phyloP scores from a whole-genome alignment of 257 asterid species.

The Nicotiana obtusifolia region DNA sequence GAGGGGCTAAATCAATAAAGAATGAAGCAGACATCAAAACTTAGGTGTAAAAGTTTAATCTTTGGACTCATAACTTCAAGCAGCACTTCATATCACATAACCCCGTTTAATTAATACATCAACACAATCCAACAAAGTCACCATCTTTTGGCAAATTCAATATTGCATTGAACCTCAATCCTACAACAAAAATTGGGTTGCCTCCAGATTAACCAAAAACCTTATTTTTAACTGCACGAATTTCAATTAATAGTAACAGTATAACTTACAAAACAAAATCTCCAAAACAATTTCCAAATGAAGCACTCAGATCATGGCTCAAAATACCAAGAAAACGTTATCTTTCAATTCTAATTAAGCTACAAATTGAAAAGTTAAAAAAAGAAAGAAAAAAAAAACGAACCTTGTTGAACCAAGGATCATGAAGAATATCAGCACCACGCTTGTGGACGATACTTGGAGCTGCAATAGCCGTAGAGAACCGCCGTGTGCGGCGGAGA shows the following conservation, averaged over 20 bases:
- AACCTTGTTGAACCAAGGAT: conserved; percentile 99
- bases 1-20: background rate
- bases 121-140: background rate
- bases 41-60: background rate
- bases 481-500: conserved; percentile 53
- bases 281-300: background rate
- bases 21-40: background rate
- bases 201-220: background rate
- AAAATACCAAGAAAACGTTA: background rate
- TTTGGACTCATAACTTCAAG: background rate
- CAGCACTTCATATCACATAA: background rate
- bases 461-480: conserved; percentile 80
- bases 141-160: background rate
- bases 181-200: background rate
- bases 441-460: conserved; percentile 94
- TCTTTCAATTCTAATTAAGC: background rate
- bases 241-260: background rate
- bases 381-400: background rate
- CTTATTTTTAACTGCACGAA: background rate
- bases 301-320: background rate
- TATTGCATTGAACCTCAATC: background rate
- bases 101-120: background rate
- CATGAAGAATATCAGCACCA: conserved; percentile 96
- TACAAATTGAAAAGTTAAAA: background rate
- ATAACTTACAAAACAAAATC: background rate